These are phyloP conservation scores for Tuber magnatum DNA, from an alignment of 495 filamentous ascomycete species.

Conservation along the genomic window DNA sequence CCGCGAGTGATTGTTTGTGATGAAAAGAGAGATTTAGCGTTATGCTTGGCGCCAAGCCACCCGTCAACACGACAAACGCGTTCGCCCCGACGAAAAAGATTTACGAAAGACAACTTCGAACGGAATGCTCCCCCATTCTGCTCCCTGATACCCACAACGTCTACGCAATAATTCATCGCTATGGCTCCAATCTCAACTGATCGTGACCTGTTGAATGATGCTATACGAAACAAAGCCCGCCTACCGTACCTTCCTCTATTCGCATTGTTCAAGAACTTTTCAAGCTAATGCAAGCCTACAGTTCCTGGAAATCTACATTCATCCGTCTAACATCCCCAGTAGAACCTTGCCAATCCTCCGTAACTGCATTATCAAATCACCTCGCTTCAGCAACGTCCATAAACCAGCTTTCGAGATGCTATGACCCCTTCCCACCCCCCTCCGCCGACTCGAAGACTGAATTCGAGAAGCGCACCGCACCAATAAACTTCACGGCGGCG, in stretches of 20 bases:
- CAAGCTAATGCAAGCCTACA: constrained; percentile 14
- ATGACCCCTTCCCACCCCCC: constrained; percentile 53
- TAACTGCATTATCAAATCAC: constrained; percentile 41
- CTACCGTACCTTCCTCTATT: constrained; percentile 26
- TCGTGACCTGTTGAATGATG: constrained; percentile 38
- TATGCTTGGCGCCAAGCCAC: constrained; percentile 1
- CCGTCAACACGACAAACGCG: constrained; percentile 4
- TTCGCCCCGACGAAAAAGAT: not conserved
- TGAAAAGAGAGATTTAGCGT: not conserved
- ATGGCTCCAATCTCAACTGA: constrained; percentile 38
- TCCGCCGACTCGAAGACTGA: constrained; percentile 57
- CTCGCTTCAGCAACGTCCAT: constrained; percentile 58
- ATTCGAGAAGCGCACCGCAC: constrained; percentile 81
- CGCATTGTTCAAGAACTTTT: constrained; percentile 1
- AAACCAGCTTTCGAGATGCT: constrained; percentile 35
- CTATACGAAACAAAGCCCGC: constrained; percentile 38
- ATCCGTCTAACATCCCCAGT: constrained; percentile 33
- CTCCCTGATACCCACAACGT: not conserved
- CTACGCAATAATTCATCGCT: not conserved
- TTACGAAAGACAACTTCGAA: not conserved
- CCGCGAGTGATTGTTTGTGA: not conserved
- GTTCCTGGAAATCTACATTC: constrained; percentile 40
- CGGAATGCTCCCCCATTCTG: constrained; percentile 1
- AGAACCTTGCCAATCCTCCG: constrained; percentile 23
- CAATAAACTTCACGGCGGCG: constrained; percentile 75